A percentile compares a stretch with the other conserved stretches of the same genome.
These are phyloP conservation scores for Schizosaccharomyces octosporus DNA, from an alignment of 805 yeast species.

Conservation along the genomic window DNA sequence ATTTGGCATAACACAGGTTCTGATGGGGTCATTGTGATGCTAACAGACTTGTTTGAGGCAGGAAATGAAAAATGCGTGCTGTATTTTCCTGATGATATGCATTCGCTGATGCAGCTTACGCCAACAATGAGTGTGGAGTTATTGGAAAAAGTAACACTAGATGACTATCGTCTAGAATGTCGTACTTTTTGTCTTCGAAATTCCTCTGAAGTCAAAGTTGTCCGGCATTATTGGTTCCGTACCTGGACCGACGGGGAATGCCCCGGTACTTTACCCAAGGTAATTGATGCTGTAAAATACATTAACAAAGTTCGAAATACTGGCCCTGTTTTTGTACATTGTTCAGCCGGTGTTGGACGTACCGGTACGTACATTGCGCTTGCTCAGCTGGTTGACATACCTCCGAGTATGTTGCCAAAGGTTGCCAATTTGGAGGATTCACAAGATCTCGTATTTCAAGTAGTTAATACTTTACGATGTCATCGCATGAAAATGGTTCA, in stretches of 20 bases:
- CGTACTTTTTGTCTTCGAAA: too few relatives aligned
- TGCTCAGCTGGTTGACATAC: slow-evolving; percentile 13
- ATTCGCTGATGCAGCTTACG: not conserved
- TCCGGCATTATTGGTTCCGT: slow-evolving; percentile 22
- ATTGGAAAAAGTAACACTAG: not conserved
- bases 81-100: slow-evolving; percentile 33
- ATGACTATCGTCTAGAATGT: too few relatives aligned
- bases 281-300: not conserved
- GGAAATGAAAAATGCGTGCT: slow-evolving; percentile 64
- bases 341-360: slow-evolving; percentile 94
- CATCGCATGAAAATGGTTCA: slow-evolving; percentile 1
- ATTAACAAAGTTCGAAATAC: not conserved
- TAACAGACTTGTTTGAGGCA: slow-evolving; percentile 59
- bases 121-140: not conserved
- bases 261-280: not conserved
- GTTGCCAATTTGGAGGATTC: not conserved
- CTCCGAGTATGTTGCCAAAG: not conserved
- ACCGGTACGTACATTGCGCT: slow-evolving; percentile 59
- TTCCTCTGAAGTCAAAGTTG: too few relatives aligned
- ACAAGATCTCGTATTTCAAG: not conserved
- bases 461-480: not conserved
- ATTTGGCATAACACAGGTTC: slow-evolving; percentile 22
- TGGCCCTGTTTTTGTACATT: slow-evolving; percentile 47
- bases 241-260: slow-evolving; percentile 3
- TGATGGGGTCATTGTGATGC: slow-evolving; percentile 37